Conservation (phyloP, 192 early-diverging fungal genomes). For the Spizellomyces sp. region DNA sequence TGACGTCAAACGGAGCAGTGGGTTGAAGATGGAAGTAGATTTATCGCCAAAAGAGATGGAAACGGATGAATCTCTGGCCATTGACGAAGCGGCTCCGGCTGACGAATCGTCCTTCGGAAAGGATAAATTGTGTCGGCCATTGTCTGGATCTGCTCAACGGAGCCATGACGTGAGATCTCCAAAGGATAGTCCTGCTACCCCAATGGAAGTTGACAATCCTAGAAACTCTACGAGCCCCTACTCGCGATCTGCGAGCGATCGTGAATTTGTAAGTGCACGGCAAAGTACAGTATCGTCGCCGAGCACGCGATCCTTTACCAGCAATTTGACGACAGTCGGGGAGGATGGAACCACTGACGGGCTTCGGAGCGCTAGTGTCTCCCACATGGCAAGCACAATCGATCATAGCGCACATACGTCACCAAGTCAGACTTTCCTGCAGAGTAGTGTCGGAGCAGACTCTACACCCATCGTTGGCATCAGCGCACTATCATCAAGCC, state of each 20-base stretch:
- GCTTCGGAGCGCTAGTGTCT: no score
- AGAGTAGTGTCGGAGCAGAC: no score
- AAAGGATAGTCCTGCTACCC: neutral
- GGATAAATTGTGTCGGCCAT: neutral
- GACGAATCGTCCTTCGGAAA: neutral
- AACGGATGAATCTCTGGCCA: conserved; percentile 6
- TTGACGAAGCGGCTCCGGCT: neutral
- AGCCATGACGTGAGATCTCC: neutral
- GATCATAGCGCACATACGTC: no score
- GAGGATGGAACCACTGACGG: conserved; percentile 1
- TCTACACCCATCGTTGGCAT: no score
- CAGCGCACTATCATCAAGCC: no score
- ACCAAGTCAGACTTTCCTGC: no score
- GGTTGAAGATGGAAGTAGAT: neutral
- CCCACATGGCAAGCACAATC: no score
- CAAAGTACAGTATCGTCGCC: conserved; percentile 21
- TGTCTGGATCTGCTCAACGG: neutral
- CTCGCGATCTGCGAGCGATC: conserved; percentile 17
- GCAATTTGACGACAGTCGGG: neutral
- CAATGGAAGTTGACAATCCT: no score
- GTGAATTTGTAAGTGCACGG: conserved; percentile 26
- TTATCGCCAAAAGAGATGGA: neutral
- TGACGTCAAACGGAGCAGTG: conserved; percentile 16
- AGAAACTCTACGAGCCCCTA: no score
- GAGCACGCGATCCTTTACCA: conserved; percentile 5